Percentiles rank a stretch among this genome's conserved stretches.
Evolutionary conservation across 345 rosid species (phyloP).

Genomic region (Bruguiera parviflora): DNA sequence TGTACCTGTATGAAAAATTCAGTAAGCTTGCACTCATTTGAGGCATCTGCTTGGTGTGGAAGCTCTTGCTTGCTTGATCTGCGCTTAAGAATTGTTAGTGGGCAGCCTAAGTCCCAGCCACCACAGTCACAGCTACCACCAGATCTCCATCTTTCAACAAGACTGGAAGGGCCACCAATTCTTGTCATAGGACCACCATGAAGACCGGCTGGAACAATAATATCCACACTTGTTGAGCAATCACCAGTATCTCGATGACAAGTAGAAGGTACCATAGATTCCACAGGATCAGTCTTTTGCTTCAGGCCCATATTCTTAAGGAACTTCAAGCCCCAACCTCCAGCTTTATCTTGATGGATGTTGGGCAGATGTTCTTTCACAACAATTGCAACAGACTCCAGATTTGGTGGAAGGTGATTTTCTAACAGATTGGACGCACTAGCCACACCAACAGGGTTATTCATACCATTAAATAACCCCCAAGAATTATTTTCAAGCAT

Average conservation of each 20-base stretch:
- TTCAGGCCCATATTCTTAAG: slow-evolving; percentile 43
- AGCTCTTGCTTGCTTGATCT: slow-evolving; percentile 32
- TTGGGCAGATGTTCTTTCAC: slow-evolving; percentile 52
- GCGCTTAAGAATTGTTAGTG: slow-evolving; percentile 49
- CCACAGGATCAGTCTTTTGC: slow-evolving; percentile 27
- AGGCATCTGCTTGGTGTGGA: slow-evolving; percentile 22
- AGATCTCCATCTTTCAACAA: slow-evolving; percentile 81
- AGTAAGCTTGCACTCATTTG: slow-evolving; percentile 55
- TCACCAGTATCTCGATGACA: slow-evolving; percentile 21
- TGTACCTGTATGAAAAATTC: slow-evolving; percentile 66
- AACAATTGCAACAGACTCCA: slow-evolving; percentile 72
- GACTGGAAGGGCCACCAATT: slow-evolving; percentile 67
- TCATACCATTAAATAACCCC: slow-evolving; percentile 45
- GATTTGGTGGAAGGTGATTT: slow-evolving; percentile 55
- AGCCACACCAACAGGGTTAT: slow-evolving; percentile 30
- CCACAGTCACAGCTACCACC: slow-evolving; percentile 93
- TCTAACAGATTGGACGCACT: slow-evolving; percentile 39
- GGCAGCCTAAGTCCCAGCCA: slow-evolving; percentile 97
- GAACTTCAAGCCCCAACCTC: slow-evolving; percentile 98
- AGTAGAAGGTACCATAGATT: slow-evolving; percentile 25
- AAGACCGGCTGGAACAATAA: slow-evolving; percentile 77
- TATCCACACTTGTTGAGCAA: slow-evolving; percentile 57
- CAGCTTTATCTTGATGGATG: slow-evolving; percentile 35
- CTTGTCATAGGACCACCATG: slow-evolving; percentile 79
- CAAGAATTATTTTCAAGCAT: slow-evolving; percentile 40